phyloP scores from a whole-genome alignment of 2,329 filamentous ascomycete species.

The Septoria petroselini region DNA sequence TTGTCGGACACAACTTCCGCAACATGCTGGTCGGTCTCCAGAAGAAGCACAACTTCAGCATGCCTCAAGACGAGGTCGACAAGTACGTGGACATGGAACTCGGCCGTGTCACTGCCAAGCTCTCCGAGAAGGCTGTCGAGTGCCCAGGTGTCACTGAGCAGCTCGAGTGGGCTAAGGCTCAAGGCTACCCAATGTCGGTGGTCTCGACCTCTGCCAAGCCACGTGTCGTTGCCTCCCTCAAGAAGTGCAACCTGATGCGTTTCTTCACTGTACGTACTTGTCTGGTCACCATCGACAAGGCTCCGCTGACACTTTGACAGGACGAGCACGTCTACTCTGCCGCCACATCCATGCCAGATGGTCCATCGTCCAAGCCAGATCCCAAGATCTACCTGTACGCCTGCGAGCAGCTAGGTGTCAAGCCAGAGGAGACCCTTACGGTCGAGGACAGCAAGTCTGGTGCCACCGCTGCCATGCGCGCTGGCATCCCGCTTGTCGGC shows the following conservation, averaged over 20 bases:
- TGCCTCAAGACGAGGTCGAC: conserved; percentile 67
- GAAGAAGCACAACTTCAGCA: conserved; percentile 69
- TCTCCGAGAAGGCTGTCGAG: conserved; percentile 45
- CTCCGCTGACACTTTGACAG: conserved; percentile 1
- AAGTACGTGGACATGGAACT: conserved; percentile 73
- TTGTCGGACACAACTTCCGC: conserved; percentile 92
- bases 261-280: conserved; percentile 59
- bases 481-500: conserved; percentile 75
- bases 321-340: conserved; percentile 74
- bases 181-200: conserved; percentile 67
- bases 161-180: conserved; percentile 57
- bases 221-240: conserved; percentile 72
- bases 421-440: conserved; percentile 68
- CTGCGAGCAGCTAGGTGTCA: conserved; percentile 68
- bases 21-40: conserved; percentile 81
- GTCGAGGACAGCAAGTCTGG: conserved; percentile 89
- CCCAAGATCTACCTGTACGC: conserved; percentile 83
- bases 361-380: conserved; percentile 86
- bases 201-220: conserved; percentile 78
- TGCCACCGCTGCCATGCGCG: conserved; percentile 70
- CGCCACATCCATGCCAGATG: conserved; percentile 66
- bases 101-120: conserved; percentile 77
- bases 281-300: too few relatives aligned
- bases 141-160: conserved; percentile 58
- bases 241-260: conserved; percentile 74